Evolutionary conservation across 345 rosid species (phyloP).

Genomic region (Triadica sebifera): DNA sequence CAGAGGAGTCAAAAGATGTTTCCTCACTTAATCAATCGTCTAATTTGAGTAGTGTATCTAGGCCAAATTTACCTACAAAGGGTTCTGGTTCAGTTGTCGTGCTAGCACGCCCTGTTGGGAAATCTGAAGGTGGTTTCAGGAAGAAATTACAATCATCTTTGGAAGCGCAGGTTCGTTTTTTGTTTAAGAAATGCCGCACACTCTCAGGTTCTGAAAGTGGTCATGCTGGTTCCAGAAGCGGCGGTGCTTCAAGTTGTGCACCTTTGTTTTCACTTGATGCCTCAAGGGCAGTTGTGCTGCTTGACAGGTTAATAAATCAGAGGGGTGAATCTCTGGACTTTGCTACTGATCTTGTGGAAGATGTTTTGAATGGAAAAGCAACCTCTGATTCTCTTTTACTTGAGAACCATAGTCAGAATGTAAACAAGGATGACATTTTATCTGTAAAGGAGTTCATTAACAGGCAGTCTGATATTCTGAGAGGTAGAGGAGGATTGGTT

Average conservation of each 20-base stretch:
- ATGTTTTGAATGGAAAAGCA: conserved; percentile 70
- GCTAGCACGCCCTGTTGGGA: conserved; percentile 73
- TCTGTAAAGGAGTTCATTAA: conserved; percentile 70
- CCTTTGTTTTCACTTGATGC: conserved; percentile 79
- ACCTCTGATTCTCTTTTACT: conserved; percentile 71
- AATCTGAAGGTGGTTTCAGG: conserved; percentile 65
- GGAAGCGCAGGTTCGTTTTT: conserved; percentile 73
- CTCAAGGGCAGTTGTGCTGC: conserved; percentile 66
- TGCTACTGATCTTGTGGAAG: conserved; percentile 65
- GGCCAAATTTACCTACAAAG: conserved; percentile 53
- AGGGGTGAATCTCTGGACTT: conserved; percentile 67
- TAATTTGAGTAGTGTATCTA: conserved; percentile 42
- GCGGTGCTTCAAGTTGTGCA: conserved; percentile 51
- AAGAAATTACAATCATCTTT: conserved; percentile 77
- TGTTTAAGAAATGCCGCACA: conserved; percentile 71
- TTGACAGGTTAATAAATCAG: conserved; percentile 46
- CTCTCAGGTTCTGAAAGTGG: conserved; percentile 57
- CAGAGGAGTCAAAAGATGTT: conserved; percentile 49
- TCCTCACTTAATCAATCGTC: conserved; percentile 41
- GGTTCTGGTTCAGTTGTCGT: conserved; percentile 71
- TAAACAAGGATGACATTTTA: conserved; percentile 57
- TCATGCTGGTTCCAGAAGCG: conserved; percentile 58
- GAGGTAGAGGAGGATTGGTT: conserved; percentile 74
- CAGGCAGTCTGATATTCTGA: conserved; percentile 65
- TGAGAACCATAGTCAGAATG: conserved; percentile 55